Conservation (phyloP, 1,284 basidiomycete genomes). For the Cutaneotrichosporon cavernicola region DNA sequence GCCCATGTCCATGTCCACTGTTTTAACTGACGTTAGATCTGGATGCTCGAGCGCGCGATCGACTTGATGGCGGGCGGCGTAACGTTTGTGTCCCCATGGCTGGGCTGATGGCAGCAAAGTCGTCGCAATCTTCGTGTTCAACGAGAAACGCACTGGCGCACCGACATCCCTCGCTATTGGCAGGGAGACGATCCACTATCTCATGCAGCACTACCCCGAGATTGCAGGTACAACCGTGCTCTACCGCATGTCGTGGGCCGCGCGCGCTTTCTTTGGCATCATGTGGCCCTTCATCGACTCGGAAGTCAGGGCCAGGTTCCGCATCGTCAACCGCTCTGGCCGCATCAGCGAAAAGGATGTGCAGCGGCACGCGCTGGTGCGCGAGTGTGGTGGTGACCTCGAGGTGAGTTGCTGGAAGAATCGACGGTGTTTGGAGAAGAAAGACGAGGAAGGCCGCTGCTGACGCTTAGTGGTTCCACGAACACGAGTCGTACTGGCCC, state of each 20-base stretch:
- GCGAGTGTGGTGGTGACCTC: constrained; percentile 40
- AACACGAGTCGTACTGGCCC: constrained; percentile 43
- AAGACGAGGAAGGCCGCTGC: constrained; percentile 19
- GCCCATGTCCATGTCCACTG: neutral
- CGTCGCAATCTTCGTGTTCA: constrained; percentile 43
- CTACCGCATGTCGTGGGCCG: constrained; percentile 43
- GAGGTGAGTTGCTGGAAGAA: constrained; percentile 26
- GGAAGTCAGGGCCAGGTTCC: constrained; percentile 37
- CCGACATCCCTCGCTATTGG: constrained; percentile 36
- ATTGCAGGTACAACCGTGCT: constrained; percentile 35
- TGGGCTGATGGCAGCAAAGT: constrained; percentile 6
- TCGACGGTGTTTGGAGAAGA: neutral
- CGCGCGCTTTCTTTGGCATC: constrained; percentile 41
- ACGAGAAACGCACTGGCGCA: constrained; percentile 46
- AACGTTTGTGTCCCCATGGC: constrained; percentile 29
- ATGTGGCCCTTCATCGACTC: constrained; percentile 51
- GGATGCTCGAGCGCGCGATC: constrained; percentile 21
- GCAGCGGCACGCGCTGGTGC: constrained; percentile 26
- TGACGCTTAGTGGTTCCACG: constrained; percentile 33
- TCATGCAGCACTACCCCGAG: constrained; percentile 41
- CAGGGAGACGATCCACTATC: constrained; percentile 34
- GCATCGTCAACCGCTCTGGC: constrained; percentile 29
- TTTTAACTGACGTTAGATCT: constrained; percentile 24
- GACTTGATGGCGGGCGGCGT: constrained; percentile 44
- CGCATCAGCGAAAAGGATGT: constrained; percentile 31